phyloP scores from a whole-genome alignment of 306 rosid species.

The Rosa rugosa region DNA sequence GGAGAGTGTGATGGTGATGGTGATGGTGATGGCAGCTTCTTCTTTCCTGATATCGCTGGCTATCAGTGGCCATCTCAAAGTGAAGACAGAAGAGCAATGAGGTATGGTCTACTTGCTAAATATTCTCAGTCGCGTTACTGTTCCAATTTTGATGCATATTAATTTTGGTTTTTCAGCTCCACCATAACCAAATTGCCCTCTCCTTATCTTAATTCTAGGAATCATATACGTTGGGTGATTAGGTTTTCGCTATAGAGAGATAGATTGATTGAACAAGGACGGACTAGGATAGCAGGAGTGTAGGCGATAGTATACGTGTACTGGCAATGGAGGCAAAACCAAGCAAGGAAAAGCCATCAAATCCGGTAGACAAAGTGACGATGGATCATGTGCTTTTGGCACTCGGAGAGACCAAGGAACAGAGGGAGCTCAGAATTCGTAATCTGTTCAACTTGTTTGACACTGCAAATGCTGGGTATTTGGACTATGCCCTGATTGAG shows the following conservation, averaged over 20 bases:
- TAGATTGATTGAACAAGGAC: neutral
- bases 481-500: constrained; percentile 62
- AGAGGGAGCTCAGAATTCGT: constrained; percentile 58
- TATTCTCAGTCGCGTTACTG: neutral
- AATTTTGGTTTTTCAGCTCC: neutral
- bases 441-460: constrained; percentile 67
- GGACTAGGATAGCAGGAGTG: neutral
- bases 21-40: no score
- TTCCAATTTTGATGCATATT: neutral
- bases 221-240: neutral
- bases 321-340: neutral
- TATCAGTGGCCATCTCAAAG: neutral
- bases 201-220: neutral
- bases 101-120: neutral
- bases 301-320: no score
- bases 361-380: constrained; percentile 34
- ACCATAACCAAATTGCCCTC: no score
- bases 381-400: constrained; percentile 83
- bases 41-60: no score
- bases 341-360: constrained; percentile 21
- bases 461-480: constrained; percentile 53
- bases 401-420: constrained; percentile 72
- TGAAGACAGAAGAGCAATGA: constrained; percentile 4
- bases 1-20: neutral
- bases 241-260: neutral